Conservation (phyloP, 345 rosid genomes). For the Clarkia xantiana region DNA sequence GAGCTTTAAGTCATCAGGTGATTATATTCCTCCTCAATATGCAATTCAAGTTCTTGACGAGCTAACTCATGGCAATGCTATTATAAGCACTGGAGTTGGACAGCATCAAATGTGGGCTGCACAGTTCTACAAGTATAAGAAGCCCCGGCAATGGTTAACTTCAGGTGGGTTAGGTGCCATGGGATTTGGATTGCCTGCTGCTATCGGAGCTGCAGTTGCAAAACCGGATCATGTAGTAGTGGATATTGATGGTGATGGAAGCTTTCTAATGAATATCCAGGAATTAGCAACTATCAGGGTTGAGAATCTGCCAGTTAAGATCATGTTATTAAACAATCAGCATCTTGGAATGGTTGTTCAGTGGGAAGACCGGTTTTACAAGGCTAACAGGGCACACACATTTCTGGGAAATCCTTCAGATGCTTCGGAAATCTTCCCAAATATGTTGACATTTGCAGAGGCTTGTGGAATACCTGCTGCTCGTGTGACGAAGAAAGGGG, state of each 20-base stretch:
- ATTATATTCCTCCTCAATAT: conserved; percentile 85
- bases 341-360: conserved; percentile 97
- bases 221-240: conserved; percentile 70
- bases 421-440: conserved; percentile 65
- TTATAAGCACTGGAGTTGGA: conserved; percentile 91
- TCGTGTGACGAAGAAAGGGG: conserved; percentile 53
- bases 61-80: conserved; percentile 70
- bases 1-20: conserved; percentile 68
- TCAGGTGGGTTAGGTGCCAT: conserved; percentile 93
- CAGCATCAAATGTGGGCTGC: conserved; percentile 99
- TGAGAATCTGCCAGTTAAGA: conserved; percentile 77
- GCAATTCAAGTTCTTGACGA: conserved; percentile 85
- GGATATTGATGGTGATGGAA: conserved; percentile 95
- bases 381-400: conserved; percentile 87
- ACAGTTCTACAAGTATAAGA: conserved; percentile 82
- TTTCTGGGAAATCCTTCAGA: conserved; percentile 71
- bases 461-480: conserved; percentile 89
- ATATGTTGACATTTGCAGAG: conserved; percentile 71
- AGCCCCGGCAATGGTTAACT: conserved; percentile 82
- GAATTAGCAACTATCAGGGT: conserved; percentile 80
- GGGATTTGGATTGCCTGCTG: conserved; percentile 98
- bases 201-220: conserved; percentile 95
- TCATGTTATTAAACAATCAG: conserved; percentile 72
- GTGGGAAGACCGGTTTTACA: conserved; percentile 89
- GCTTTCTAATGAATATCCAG: conserved; percentile 91